Base-by-base conservation (phyloP, 2,329 filamentous ascomycete genomes). In the Ceratocystis alfenasii region DNA sequence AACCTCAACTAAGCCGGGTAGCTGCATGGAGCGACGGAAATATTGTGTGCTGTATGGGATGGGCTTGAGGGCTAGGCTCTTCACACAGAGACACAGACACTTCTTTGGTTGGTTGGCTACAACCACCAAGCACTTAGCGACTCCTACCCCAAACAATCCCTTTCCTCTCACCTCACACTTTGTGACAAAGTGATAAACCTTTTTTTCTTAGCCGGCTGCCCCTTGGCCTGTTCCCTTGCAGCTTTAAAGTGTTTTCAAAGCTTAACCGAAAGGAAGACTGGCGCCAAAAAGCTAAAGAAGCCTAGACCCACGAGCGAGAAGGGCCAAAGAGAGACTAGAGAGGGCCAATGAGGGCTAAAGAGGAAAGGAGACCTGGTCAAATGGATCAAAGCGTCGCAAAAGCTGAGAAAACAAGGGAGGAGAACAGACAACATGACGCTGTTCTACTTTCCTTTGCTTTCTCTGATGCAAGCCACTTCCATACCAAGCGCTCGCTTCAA, bases 201-300 rank as follows among this genome's bases (percentile, higher is more conserved):
- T 20, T 36, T 57, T 10, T 59, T 33, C n/a, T 53, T 48, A n/a
- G n/a, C 46, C 20, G 1, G 8, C 17, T 53, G 3, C 48, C 48
- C 25, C 25, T 25, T 25, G 20, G 36, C 36, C 36, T n/a, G 30
- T 59, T 59, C 55, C 28, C 55, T 59, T 59, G 55, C 17, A 59
- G 55, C 12, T 6, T 59, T 59, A 59, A 59, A 59, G 55, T 59
- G 28, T 59, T 59, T 59, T n/a, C 22, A 59, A 33, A 59, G 55
- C 55, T 59, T 59, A 59, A 59, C 55, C 55, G 55, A 59, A 59
- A 33, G 55, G 30, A 59, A 59, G 17, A 59, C 55, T 6, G 33
- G 30, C 55, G 55, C 28, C 28, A 59, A 33, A n/a, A 22, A 33
- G 55, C 17, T 59, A n/a, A 30, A 59, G 55, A 53, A 53, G 48